Evolutionary conservation across 129 eudicot genomes (phyloP).

Genomic region (Centrapalus pauciflorus): DNA sequence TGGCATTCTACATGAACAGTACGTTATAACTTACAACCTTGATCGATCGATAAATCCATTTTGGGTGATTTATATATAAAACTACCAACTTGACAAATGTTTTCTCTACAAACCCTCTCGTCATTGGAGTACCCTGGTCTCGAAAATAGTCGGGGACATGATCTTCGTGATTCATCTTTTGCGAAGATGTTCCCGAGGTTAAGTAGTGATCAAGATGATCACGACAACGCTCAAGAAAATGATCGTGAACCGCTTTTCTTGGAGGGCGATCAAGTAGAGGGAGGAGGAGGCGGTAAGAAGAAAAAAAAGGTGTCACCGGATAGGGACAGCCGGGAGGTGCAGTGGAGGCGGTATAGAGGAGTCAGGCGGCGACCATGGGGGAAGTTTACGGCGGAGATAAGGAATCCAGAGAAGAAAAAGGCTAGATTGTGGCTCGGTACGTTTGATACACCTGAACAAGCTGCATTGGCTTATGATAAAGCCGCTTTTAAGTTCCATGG

Average conservation of each 20-base stretch:
- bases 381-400: slow-evolving; percentile 40
- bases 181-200: neutral
- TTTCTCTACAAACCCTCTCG: slow-evolving; percentile 10
- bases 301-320: slow-evolving; percentile 13
- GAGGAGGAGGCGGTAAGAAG: neutral
- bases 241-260: neutral
- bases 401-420: slow-evolving; percentile 34
- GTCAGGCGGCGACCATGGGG: slow-evolving; percentile 39
- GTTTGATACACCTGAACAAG: slow-evolving; percentile 31
- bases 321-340: neutral
- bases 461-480: slow-evolving; percentile 34
- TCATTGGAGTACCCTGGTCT: slow-evolving; percentile 5
- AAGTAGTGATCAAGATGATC: neutral
- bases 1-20: neutral
- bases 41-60: too few relatives aligned
- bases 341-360: slow-evolving; percentile 39
- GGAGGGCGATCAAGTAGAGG: neutral
- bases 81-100: slow-evolving; percentile 8
- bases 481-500: slow-evolving; percentile 39
- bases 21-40: too few relatives aligned
- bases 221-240: neutral
- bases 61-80: neutral
- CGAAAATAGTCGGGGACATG: neutral
- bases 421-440: slow-evolving; percentile 40
- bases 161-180: slow-evolving; percentile 6